Conservation (phyloP, 345 rosid species). For the Noccaea caerulescens region DNA sequence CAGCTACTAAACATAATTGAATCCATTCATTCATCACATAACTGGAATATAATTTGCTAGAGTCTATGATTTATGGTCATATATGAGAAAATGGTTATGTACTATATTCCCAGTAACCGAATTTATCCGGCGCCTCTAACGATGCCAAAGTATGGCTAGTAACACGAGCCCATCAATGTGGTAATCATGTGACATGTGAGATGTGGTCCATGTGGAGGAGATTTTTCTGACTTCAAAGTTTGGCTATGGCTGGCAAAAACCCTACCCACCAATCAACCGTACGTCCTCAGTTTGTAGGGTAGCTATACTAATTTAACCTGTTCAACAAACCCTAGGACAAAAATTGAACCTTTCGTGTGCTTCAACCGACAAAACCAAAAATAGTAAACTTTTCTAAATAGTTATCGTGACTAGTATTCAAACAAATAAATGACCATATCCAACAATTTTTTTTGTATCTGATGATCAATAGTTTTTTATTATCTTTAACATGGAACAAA, state of each 20-base stretch:
- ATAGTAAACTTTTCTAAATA: constrained; percentile 34
- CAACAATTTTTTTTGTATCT: background rate
- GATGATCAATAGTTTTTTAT: background rate
- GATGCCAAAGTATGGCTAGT: constrained; percentile 19
- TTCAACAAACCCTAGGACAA: constrained; percentile 24
- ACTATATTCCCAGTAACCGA: background rate
- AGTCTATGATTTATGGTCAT: background rate
- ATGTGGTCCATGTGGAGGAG: constrained; percentile 34
- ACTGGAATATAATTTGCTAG: background rate
- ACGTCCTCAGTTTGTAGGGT: constrained; percentile 43
- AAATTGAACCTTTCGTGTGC: constrained; percentile 16
- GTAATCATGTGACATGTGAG: constrained; percentile 33
- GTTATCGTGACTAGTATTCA: constrained; percentile 25
- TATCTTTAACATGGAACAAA: background rate
- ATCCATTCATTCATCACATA: background rate
- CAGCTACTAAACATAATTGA: background rate
- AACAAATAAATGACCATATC: constrained; percentile 5
- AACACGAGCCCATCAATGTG: constrained; percentile 37
- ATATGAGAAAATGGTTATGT: background rate
- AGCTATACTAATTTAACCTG: constrained; percentile 27
- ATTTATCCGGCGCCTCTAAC: constrained; percentile 6
- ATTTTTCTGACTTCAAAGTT: constrained; percentile 17
- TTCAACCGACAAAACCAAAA: constrained; percentile 45
- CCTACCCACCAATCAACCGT: constrained; percentile 45
- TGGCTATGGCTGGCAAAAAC: constrained; percentile 41